These are phyloP conservation scores for Nannizziopsis arthrosporioides DNA, from an alignment of 2,329 filamentous ascomycete species.

Conservation along the genomic window DNA sequence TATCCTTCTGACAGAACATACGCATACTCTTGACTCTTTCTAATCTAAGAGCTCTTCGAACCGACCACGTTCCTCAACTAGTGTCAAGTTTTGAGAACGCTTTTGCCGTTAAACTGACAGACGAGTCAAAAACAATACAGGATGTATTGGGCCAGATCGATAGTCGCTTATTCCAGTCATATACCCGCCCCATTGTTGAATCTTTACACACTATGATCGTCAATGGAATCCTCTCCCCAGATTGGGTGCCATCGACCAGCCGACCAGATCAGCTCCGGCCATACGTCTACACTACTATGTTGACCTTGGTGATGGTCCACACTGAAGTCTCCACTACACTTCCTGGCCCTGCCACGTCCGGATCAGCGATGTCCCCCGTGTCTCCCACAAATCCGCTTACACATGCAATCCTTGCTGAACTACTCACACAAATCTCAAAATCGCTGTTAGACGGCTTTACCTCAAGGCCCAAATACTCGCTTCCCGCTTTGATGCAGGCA, in stretches of 20 bases:
- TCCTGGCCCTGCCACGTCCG: constrained; percentile 52
- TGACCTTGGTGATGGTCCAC: constrained; percentile 80
- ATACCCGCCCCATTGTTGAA: constrained; percentile 66
- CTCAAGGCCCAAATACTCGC: constrained; percentile 54
- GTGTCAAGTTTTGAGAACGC: constrained; percentile 85
- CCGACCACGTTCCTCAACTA: constrained; percentile 73
- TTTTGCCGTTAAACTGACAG: constrained; percentile 87
- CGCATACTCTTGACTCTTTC: constrained; percentile 89
- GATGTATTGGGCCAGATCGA: constrained; percentile 89
- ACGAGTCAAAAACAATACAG: constrained; percentile 82
- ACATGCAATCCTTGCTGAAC: constrained; percentile 67
- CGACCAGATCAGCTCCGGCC: constrained; percentile 64
- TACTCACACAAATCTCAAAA: constrained; percentile 68
- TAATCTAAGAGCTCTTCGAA: constrained; percentile 74
- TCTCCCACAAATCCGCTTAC: constrained; percentile 56
- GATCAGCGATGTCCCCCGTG: constrained; percentile 59
- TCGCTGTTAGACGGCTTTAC: constrained; percentile 75
- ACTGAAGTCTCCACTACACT: constrained; percentile 77
- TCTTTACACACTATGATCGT: constrained; percentile 58
- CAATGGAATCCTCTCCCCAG: constrained; percentile 55
- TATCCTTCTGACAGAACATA: constrained; percentile 52
- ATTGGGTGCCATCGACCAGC: constrained; percentile 54
- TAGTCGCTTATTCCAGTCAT: constrained; percentile 78
- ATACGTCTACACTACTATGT: constrained; percentile 79
- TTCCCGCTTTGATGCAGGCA: constrained; percentile 85